Evolutionary conservation across 805 yeast genomes (phyloP).

Genomic region (Kregervanrija fluxuum): DNA sequence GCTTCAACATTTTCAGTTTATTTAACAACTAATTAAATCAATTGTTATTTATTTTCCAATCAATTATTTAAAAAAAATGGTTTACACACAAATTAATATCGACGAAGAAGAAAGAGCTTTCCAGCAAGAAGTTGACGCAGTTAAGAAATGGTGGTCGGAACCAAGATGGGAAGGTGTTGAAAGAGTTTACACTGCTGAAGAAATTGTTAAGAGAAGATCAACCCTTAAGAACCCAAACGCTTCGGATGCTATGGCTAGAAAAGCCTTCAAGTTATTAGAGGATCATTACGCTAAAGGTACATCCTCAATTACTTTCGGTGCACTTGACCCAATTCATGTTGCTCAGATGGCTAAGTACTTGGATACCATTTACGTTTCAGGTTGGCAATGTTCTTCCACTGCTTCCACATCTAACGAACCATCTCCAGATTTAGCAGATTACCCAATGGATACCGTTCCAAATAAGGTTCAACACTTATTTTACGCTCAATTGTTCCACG

Average conservation of each 20-base stretch:
- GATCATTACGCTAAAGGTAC: constrained; percentile 70
- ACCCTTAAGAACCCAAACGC: constrained; percentile 68
- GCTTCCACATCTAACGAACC: constrained; percentile 98
- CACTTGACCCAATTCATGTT: constrained; percentile 91
- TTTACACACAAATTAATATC: constrained; percentile 51
- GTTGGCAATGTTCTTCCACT: constrained; percentile 98
- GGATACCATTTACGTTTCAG: constrained; percentile 89
- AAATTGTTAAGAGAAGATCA: constrained; percentile 85
- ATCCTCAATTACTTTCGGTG: constrained; percentile 88
- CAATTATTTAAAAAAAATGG: constrained; percentile 20
- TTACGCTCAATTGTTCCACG: constrained; percentile 96
- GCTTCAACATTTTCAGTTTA: no score
- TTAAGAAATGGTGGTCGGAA: constrained; percentile 86
- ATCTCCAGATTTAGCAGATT: constrained; percentile 96
- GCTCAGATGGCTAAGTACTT: constrained; percentile 95
- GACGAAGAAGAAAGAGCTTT: constrained; percentile 56
- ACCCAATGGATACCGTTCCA: constrained; percentile 98
- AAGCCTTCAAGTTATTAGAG: constrained; percentile 60
- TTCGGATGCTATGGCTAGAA: constrained; percentile 73
- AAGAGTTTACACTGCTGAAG: constrained; percentile 83
- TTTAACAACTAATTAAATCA: no score
- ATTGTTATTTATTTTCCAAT: background rate
- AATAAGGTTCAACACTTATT: constrained; percentile 95
- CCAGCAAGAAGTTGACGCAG: constrained; percentile 63
- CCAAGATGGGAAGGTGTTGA: constrained; percentile 89